Evolutionary conservation across 2,329 filamentous ascomycete genomes (phyloP), one percentile per base, ranked within the genome.

Genomic region (Diaporthe longicolla): DNA sequence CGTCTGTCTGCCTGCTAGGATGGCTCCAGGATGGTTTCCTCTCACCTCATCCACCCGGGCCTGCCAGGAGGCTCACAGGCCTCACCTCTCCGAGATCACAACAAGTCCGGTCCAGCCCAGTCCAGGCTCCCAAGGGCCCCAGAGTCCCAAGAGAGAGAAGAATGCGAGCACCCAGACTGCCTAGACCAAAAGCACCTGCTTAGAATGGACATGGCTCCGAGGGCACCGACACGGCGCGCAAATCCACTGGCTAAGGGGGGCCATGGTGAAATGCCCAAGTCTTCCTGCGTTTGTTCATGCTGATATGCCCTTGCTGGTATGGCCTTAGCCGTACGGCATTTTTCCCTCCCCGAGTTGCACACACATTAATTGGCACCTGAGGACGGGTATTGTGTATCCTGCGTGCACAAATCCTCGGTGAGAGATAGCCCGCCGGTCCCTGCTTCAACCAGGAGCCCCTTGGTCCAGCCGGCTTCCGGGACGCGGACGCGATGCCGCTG

Each of bases 151-250:
- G 48, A 24, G 43, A 26, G 45, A 37, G 26, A 52, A 21, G 54
- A 37, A 19, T 13, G 63, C 45, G 45, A 37, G 45, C 63, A 26
- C 63, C 45, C 37, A 45, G 58, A 21, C 58, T 19, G 32, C 15
- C 45, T 54, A 37, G 63, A 54, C 45, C 48, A 54, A 37, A 48
- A 68, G 29, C 63, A 68, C 63, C 63, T 68, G 63, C 63, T 68
- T 68, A 68, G 45, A 68, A 54, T 6, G 63, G 63, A 21, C 63
- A 68, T 68, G 63, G 63, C 48, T 40, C 63, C 63, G 63, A 68
- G n/a, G 63, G 32, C 45, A 68, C 63, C 21, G 45, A 68, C 32
- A 29, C 63, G 21, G 63, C 63, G 48, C 32, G 63, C 48, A 24
- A 54, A 40, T 11, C 32, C 63, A 54, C 48, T 37, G 15, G 13